Conservation (phyloP, 2,329 filamentous ascomycete genomes). For the Fusarium brachygibbosum region DNA sequence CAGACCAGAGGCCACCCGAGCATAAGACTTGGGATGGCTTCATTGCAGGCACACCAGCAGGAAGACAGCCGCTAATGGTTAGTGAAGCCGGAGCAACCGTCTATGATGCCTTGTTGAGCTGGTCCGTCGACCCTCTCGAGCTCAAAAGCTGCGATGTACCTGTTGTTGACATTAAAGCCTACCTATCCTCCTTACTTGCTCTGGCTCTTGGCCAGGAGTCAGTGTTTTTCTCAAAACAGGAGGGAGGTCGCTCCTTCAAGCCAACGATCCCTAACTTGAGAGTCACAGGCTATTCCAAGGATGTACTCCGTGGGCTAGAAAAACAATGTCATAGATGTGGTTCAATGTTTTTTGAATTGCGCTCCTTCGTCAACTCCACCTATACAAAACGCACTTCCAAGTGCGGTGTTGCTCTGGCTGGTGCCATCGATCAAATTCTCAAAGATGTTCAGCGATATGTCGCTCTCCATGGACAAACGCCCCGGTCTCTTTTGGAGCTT, state of each 20-base stretch:
- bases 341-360: constrained; percentile 61
- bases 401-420: constrained; percentile 66
- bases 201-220: constrained; percentile 80
- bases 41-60: constrained; percentile 54
- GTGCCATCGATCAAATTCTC: constrained; percentile 63
- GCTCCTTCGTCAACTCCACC: constrained; percentile 61
- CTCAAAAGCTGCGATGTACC: constrained; percentile 56
- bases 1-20: constrained; percentile 51
- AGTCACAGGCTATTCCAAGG: constrained; percentile 68
- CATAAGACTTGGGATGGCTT: constrained; percentile 81
- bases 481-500: constrained; percentile 66
- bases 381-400: constrained; percentile 61
- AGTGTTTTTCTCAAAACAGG: constrained; percentile 75
- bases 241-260: constrained; percentile 65
- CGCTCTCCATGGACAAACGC: constrained; percentile 57
- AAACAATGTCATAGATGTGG: constrained; percentile 63
- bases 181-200: constrained; percentile 71
- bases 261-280: constrained; percentile 62
- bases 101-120: constrained; percentile 73
- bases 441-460: constrained; percentile 64
- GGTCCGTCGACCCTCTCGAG: constrained; percentile 57
- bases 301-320: constrained; percentile 63
- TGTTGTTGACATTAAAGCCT: constrained; percentile 63
- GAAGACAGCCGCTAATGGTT: constrained; percentile 67
- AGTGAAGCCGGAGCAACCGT: constrained; percentile 75